Evolutionary conservation across 371 early-diverging fungal genomes (phyloP), one percentile per base, ranked within the genome.

Genomic region (Dichotomocladium elegans): DNA sequence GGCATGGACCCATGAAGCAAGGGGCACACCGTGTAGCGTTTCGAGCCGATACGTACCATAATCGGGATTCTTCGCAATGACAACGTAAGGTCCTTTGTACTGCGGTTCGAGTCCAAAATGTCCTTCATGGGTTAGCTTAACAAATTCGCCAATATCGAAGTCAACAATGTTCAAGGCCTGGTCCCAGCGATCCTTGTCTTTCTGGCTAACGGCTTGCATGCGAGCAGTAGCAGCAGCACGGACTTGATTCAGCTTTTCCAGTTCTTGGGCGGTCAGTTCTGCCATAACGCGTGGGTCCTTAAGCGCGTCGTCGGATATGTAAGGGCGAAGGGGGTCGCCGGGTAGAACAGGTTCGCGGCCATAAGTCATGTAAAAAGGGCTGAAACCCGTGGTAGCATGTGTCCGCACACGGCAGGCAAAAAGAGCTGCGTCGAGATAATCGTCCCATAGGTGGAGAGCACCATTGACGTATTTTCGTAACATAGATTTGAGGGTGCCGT

Each of bases 141-240:
- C 60, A 17, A 42, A 22, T n/a, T 59, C 53, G 17, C 54, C 54
- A 45, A 53, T 26, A 3, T 47, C 10, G 15, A 59, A 59, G 2
- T 8, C 19, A 21, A 41, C 37, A 15, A n/a, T 19, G 17, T 44
- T 35, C 1, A 61, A 31, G 2, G 29, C 19, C 0, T 53, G 41
- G 47, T 61, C 61, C 62, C 60, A 66, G 3, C 46, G 17, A 10
- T 10, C 54, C 40, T 66, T 60, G 43, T 66, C 66, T n/a, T 53
- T 27, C 3, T 47, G 33, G 3, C 49, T 52, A 26, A 43, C 31
- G 5, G 47, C 29, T 22, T 44, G 47, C 33, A 61, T 15, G 4
- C 51, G 17, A 7, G 24, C 37, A 40, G 47, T 52, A 2, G 57
- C 55, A 15, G 45, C 40, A n/a, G 47, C 46, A 15, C 59, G 55